phyloP scores from a whole-genome alignment of 352 stramenopile species.

The Peronospora tabacina region DNA sequence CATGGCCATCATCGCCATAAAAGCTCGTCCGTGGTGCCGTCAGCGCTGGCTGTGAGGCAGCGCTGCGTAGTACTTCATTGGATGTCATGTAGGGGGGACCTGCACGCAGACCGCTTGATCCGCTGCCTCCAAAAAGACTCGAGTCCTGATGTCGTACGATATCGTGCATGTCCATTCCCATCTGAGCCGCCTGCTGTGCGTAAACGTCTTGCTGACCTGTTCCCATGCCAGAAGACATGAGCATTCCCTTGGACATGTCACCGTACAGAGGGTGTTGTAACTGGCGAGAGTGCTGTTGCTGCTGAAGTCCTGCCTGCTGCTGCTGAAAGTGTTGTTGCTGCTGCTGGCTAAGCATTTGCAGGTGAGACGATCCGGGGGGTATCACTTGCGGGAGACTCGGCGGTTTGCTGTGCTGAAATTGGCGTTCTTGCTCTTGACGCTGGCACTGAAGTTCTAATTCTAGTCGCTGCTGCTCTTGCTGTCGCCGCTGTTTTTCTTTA shows the following conservation, averaged over 20 bases:
- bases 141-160: slow-evolving; percentile 42
- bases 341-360: slow-evolving; percentile 46
- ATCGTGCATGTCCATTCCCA: slow-evolving; percentile 53
- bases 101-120: slow-evolving; percentile 14
- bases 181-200: slow-evolving; percentile 38
- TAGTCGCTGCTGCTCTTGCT: slow-evolving; percentile 18
- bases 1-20: slow-evolving; percentile 36
- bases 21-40: slow-evolving; percentile 33
- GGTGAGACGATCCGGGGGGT: slow-evolving; percentile 27
- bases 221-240: slow-evolving; percentile 37
- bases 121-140: slow-evolving; percentile 23
- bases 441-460: slow-evolving; percentile 25
- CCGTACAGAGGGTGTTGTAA: slow-evolving; percentile 51
- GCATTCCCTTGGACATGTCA: slow-evolving; percentile 43
- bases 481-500: slow-evolving; percentile 20
- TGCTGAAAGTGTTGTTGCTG: slow-evolving; percentile 41
- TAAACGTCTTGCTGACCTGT: slow-evolving; percentile 45
- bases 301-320: slow-evolving; percentile 32
- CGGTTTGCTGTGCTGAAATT: slow-evolving; percentile 31
- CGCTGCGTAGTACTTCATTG: slow-evolving; percentile 18
- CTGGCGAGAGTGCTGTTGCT: slow-evolving; percentile 39
- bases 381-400: slow-evolving; percentile 30
- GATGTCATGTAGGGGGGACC: slow-evolving; percentile 22
- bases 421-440: slow-evolving; percentile 30
- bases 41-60: slow-evolving; percentile 22